Percentiles rank a stretch among this genome's conserved stretches.
These are phyloP conservation scores for Colletotrichum sp. DNA, from an alignment of 2,329 filamentous ascomycete genomes.

Conservation along the genomic window DNA sequence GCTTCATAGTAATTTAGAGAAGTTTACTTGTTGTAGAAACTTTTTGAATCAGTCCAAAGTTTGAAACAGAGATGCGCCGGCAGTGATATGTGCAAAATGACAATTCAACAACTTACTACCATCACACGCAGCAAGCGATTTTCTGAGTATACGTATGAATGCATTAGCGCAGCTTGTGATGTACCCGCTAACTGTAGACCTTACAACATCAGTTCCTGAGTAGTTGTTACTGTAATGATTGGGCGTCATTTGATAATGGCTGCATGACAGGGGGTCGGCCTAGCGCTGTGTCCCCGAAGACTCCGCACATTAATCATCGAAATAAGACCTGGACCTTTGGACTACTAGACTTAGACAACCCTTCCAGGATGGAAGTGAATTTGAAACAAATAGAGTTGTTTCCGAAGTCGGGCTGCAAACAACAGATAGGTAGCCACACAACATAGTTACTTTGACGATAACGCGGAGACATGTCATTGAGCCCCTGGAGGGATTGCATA, in stretches of 20 bases:
- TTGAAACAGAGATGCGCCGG: background rate
- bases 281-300: background rate
- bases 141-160: background rate
- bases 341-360: background rate
- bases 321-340: background rate
- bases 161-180: background rate
- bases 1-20: background rate
- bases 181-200: fast-evolving
- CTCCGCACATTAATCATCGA: background rate
- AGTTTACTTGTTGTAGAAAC: background rate
- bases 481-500: background rate
- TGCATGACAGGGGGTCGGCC: background rate
- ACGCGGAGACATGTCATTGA: background rate
- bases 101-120: background rate
- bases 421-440: fast-evolving
- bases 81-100: background rate
- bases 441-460: background rate
- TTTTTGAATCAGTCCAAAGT: fast-evolving
- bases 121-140: background rate
- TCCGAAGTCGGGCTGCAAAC: background rate
- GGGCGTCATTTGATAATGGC: background rate
- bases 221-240: background rate
- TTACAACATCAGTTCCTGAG: fast-evolving
- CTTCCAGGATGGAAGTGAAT: background rate
- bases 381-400: background rate